phyloP scores from a whole-genome alignment of 805 yeast genomes.

The Ogataea glucozyma region DNA sequence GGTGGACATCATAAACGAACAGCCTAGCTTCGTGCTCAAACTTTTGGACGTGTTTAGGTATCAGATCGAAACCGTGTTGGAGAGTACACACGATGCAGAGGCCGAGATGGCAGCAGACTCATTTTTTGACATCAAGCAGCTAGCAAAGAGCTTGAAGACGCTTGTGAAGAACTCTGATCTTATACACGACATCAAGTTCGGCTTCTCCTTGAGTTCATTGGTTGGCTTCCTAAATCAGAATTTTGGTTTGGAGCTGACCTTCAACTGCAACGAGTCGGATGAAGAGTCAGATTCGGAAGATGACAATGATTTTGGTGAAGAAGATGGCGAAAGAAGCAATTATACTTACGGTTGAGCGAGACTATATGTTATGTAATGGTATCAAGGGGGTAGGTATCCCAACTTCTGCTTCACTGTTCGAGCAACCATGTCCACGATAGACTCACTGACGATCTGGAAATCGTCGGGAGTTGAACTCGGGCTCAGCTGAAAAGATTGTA shows the following conservation, averaged over 20 bases:
- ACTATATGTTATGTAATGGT: background rate
- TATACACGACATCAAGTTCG: conserved; percentile 12
- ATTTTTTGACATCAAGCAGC: conserved; percentile 10
- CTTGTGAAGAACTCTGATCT: conserved; percentile 17
- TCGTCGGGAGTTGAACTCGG: conserved; percentile 1
- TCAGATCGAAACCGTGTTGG: conserved; percentile 40
- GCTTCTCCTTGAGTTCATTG: conserved; percentile 17
- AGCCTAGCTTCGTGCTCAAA: conserved; percentile 30
- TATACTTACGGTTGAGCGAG: background rate
- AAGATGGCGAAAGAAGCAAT: background rate
- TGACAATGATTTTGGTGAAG: conserved; percentile 5
- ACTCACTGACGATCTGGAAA: background rate
- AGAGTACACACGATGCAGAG: conserved; percentile 38
- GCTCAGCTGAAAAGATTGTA: conserved; percentile 2
- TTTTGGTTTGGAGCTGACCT: conserved; percentile 15
- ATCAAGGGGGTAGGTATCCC: background rate
- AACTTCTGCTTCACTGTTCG: conserved; percentile 1
- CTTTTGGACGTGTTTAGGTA: conserved; percentile 35
- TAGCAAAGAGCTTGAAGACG: conserved; percentile 13
- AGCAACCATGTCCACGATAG: conserved; percentile 2
- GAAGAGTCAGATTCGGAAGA: conserved; percentile 10
- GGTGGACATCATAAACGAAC: conserved; percentile 27
- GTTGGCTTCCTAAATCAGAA: conserved; percentile 13
- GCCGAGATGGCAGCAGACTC: conserved; percentile 6
- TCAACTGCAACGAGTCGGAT: conserved; percentile 12